Conservation (phyloP, 306 rosid species). For the Quercus glauca region DNA sequence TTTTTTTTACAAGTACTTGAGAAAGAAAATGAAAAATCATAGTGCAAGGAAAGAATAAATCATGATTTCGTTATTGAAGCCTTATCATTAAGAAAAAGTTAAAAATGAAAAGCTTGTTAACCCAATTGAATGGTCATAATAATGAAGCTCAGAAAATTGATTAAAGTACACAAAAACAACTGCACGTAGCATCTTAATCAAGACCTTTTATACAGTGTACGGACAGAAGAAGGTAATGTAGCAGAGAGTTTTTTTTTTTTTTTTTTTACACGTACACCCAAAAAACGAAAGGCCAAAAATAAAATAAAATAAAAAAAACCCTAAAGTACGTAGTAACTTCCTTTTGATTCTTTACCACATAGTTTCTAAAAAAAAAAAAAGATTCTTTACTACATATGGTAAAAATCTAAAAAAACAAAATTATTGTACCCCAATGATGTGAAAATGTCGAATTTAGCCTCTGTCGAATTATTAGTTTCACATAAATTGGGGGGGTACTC, state of each 20-base stretch:
- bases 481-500: conserved; percentile 21
- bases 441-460: conserved; percentile 24
- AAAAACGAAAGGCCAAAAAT: background rate
- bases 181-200: conserved; percentile 49
- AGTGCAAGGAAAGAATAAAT: too few relatives aligned
- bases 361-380: background rate
- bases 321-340: background rate
- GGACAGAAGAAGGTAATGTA: conserved; percentile 24
- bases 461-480: background rate
- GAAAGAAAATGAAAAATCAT: too few relatives aligned
- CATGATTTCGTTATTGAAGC: too few relatives aligned
- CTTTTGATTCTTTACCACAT: background rate
- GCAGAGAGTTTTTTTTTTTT: background rate
- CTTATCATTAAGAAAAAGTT: background rate
- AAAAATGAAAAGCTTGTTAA: background rate
- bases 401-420: background rate
- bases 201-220: conserved; percentile 35
- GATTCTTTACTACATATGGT: background rate
- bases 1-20: too few relatives aligned
- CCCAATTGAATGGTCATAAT: conserved; percentile 27
- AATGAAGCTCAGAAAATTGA: conserved; percentile 12
- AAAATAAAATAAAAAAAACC: background rate
- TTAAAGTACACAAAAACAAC: conserved; percentile 31
- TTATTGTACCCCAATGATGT: background rate
- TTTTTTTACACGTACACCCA: background rate